phyloP scores from a whole-genome alignment of 2,329 filamentous ascomycete genomes.

The Claviceps digitariae region DNA sequence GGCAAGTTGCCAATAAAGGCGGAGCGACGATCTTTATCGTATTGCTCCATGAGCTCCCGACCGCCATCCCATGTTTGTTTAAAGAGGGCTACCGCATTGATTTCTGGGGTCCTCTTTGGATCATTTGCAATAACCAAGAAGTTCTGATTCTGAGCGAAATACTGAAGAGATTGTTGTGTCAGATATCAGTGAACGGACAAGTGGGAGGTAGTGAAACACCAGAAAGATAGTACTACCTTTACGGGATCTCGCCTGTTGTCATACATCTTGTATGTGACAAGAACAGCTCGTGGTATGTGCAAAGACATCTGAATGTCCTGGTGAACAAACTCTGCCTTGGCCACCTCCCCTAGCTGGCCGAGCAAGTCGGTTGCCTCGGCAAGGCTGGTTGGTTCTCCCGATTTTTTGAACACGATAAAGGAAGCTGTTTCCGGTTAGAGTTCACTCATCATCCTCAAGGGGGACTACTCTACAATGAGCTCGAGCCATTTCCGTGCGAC shows the following conservation, averaged over 20 bases:
- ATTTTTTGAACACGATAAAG: constrained; percentile 31
- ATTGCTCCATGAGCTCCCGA: constrained; percentile 16
- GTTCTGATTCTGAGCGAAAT: constrained; percentile 4
- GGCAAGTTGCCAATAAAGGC: constrained; percentile 35
- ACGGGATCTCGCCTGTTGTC: constrained; percentile 36
- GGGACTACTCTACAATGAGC: constrained; percentile 41
- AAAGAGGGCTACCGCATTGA: not conserved
- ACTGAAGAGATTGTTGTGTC: not conserved
- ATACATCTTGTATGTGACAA: constrained; percentile 38
- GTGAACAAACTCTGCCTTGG: constrained; percentile 23
- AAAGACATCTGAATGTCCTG: constrained; percentile 19
- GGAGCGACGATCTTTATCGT: constrained; percentile 31
- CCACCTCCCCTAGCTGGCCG: constrained; percentile 29
- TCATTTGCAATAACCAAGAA: constrained; percentile 16
- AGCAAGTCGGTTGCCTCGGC: constrained; percentile 33
- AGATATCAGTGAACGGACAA: not conserved
- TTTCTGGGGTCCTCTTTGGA: constrained; percentile 6
- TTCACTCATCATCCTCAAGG: not conserved
- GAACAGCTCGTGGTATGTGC: constrained; percentile 23
- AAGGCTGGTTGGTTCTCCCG: constrained; percentile 22
- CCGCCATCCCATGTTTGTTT: not conserved
- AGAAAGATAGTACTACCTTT: constrained; percentile 23
- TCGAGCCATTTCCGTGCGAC: constrained; percentile 46
- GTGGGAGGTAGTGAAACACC: not conserved
- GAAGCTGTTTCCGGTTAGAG: constrained; percentile 26